Evolutionary conservation across 306 rosid genomes (phyloP).

Genomic region (Nissolia schottii): DNA sequence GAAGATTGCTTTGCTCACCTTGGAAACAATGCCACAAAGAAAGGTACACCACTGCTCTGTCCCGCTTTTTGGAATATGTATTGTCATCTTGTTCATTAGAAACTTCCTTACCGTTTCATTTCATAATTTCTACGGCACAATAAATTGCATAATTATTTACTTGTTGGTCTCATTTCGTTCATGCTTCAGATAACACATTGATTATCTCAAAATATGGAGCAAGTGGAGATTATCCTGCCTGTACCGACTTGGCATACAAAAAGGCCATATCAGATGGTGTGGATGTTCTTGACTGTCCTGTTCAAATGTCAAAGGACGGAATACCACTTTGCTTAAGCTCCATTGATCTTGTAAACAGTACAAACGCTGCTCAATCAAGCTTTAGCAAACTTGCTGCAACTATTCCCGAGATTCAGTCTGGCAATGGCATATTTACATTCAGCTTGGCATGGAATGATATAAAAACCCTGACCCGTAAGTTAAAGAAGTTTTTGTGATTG

Average conservation of each 20-base stretch:
- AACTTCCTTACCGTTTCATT: slow-evolving; percentile 7
- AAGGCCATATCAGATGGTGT: slow-evolving; percentile 73
- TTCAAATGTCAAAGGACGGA: slow-evolving; percentile 78
- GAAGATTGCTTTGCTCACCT: slow-evolving; percentile 81
- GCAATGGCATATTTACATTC: slow-evolving; percentile 69
- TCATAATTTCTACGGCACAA: background rate
- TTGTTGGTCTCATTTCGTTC: slow-evolving; percentile 21
- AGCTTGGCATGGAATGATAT: slow-evolving; percentile 65
- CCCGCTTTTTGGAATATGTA: background rate
- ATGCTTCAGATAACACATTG: slow-evolving; percentile 49
- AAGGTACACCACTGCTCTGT: slow-evolving; percentile 41
- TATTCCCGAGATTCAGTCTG: slow-evolving; percentile 47
- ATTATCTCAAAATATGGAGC: slow-evolving; percentile 82
- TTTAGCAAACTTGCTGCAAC: slow-evolving; percentile 28
- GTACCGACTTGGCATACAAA: slow-evolving; percentile 58
- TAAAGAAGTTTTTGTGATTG: slow-evolving; percentile 11
- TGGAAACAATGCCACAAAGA: slow-evolving; percentile 42
- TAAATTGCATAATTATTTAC: slow-evolving; percentile 21
- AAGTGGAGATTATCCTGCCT: slow-evolving; percentile 81
- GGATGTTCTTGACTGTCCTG: slow-evolving; percentile 84
- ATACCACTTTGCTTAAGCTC: slow-evolving; percentile 68
- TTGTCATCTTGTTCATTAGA: background rate
- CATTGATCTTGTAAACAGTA: slow-evolving; percentile 71
- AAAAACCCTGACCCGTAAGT: slow-evolving; percentile 63
- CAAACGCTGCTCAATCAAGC: slow-evolving; percentile 43